Base-by-base conservation (phyloP, 2,329 filamentous ascomycete species). In the Paecilomyces sp. region DNA sequence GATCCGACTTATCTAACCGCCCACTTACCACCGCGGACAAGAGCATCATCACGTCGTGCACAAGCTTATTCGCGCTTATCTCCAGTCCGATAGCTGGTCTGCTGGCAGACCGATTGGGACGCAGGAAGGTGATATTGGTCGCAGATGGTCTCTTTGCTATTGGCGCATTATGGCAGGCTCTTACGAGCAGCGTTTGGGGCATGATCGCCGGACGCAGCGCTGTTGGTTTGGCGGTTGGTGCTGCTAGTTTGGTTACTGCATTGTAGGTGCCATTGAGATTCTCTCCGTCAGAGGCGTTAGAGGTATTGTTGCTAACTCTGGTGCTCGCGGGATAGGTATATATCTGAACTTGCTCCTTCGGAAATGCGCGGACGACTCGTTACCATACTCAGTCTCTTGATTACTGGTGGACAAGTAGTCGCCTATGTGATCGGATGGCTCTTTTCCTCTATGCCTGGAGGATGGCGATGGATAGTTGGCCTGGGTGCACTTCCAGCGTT, bases 381-480 rank as follows among this genome's bases (percentile, higher is more conserved):
- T 3, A 95, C 91, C 0, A 84, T 94, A 59, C 88, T 91, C 61
- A 86, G 88, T 28, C 77, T 97, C 24, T 92, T 95, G 66, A 88
- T 97, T 59, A 96, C 92, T 0, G 80, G 90, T 11, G 93, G 93
- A 0, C 92, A 97, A 75, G 90, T 96, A 1, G 84, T 95, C 22
- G 92, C 93, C 1, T 97, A 97, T 73, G 71, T 95, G 1, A 77
- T 92, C 6, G 93, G 93, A 1, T 96, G 90, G 88, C 73, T 81
- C 0, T 88, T 96, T 58, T 80, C 79, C 54, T 82, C 85, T 5
- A 81, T 83, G 7, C 61, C 66, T 7, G 83, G 81, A 12, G 91
- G 89, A 1, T 97, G 93, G 92, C 81, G 91, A 56, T 95, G 90
- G 87, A 92, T 96, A 84, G 92, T 97, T 0, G 92, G 92, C 0